Conservation (phyloP, 768 basidiomycete genomes). For the Mycena latifolia region DNA sequence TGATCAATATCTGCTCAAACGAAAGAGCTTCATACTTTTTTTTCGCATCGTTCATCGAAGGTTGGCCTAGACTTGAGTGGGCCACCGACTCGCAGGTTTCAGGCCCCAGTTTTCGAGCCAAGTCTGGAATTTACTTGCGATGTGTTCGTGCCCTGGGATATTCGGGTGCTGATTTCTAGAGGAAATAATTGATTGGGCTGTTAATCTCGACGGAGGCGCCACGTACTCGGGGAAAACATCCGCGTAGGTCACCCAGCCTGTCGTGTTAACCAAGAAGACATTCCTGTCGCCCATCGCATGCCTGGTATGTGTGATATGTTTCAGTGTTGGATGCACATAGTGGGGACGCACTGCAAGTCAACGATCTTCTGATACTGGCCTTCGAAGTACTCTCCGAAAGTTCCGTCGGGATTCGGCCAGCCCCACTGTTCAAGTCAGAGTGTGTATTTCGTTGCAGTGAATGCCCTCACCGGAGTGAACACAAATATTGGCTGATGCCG, state of each 20-base stretch:
- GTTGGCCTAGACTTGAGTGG: constrained; percentile 13
- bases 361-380: constrained; percentile 63
- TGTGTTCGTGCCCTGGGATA: constrained; percentile 59
- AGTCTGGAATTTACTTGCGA: constrained; percentile 57
- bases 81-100: constrained; percentile 39
- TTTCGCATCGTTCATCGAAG: too few relatives aligned
- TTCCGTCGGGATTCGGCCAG: constrained; percentile 65
- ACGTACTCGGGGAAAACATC: constrained; percentile 64
- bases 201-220: too few relatives aligned
- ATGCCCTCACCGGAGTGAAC: constrained; percentile 62
- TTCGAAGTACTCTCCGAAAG: constrained; percentile 57
- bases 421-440: constrained; percentile 57
- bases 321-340: neutral
- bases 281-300: constrained; percentile 58
- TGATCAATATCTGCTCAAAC: too few relatives aligned
- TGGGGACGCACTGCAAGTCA: constrained; percentile 45
- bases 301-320: constrained; percentile 37
- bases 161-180: constrained; percentile 64
- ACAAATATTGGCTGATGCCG: constrained; percentile 62
- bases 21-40: too few relatives aligned
- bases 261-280: constrained; percentile 67
- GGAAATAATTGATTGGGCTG: neutral
- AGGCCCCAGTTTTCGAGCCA: constrained; percentile 65
- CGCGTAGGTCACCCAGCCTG: constrained; percentile 64
- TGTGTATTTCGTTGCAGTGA: neutral